Evolutionary conservation across 768 basidiomycete genomes (phyloP), one percentile per base, ranked within the genome.

Genomic region (Dendrothele bispora): DNA sequence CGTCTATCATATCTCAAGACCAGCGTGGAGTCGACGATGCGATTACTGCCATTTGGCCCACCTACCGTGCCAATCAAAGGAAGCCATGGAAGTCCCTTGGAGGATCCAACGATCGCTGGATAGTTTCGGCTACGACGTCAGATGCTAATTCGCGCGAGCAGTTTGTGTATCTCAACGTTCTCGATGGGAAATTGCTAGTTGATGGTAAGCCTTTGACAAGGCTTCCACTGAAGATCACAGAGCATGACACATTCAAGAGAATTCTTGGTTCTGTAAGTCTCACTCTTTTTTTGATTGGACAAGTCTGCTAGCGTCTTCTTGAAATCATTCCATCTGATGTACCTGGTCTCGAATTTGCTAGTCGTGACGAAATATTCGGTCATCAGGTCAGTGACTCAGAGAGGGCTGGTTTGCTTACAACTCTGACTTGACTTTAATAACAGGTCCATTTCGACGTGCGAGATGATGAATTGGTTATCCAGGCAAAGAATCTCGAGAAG

Each of bases 121-220:
- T n/a, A n/a, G n/a, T 69, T 11, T 46, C 35, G 6, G 61, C 58
- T 15, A 40, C 20, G n/a, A 66, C 73, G 32, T 46, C 38, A 8
- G n/a, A n/a, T n/a, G n/a, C n/a, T n/a, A n/a, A n/a, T n/a, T 67
- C 69, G 39, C 39, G 15, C 17, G 61, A n/a, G n/a, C n/a, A n/a
- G n/a, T n/a, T n/a, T n/a, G n/a, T 78, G 5, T 62, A 69, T 40
- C 58, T 74, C 17, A 69, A 80, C 45, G 27, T 79, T 2, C 50
- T 78, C 3, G 55, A 63, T n/a, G 77, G 76, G 11, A 41, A 55
- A 21, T 56, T 80, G 1, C 61, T 77, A 15, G 61, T 80, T 8
- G 56, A 71, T 10, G 77, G 76, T 6, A 65, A 65, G 46, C 63
- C 68, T 1, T 46, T 73, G 7, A 68, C 71, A 12, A 64, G 62